These are phyloP conservation scores for Colletotrichum scovillei DNA, from an alignment of 2,329 filamentous ascomycete species.

Conservation along the genomic window DNA sequence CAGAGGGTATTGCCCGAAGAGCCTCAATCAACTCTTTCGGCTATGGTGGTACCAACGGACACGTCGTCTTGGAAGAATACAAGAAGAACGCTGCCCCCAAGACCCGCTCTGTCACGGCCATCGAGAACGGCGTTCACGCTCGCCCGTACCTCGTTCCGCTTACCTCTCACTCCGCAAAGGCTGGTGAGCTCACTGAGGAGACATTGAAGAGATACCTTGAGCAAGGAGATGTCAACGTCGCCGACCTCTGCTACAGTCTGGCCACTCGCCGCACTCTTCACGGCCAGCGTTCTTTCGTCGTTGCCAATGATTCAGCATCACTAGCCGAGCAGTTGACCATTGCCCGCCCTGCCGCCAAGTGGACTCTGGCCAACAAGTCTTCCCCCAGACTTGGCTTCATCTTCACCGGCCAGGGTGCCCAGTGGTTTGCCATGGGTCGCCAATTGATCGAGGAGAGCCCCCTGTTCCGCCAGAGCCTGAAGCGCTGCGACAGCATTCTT, in stretches of 20 bases:
- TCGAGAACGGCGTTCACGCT: constrained; percentile 37
- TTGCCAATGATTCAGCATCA: constrained; percentile 29
- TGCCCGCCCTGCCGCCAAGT: constrained; percentile 36
- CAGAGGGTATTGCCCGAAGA: constrained; percentile 26
- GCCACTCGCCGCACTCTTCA: constrained; percentile 38
- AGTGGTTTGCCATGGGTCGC: constrained; percentile 41
- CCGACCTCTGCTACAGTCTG: constrained; percentile 39
- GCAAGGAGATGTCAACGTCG: constrained; percentile 32
- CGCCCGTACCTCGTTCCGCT: constrained; percentile 39
- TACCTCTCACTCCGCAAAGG: constrained; percentile 39
- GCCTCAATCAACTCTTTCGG: constrained; percentile 51
- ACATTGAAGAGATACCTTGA: constrained; percentile 35
- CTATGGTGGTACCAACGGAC: constrained; percentile 44
- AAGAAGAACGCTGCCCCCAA: neutral
- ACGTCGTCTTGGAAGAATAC: neutral
- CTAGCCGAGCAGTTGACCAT: constrained; percentile 36
- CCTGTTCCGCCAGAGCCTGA: constrained; percentile 43
- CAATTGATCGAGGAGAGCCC: constrained; percentile 41
- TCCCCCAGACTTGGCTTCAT: constrained; percentile 39
- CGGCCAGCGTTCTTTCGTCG: constrained; percentile 39
- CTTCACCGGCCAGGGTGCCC: constrained; percentile 43
- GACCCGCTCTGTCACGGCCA: neutral
- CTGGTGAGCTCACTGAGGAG: constrained; percentile 38
- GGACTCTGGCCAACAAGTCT: constrained; percentile 35
- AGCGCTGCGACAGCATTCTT: constrained; percentile 43